Conservation (phyloP, 805 yeast species). For the Schwanniomyces polymorphus region DNA sequence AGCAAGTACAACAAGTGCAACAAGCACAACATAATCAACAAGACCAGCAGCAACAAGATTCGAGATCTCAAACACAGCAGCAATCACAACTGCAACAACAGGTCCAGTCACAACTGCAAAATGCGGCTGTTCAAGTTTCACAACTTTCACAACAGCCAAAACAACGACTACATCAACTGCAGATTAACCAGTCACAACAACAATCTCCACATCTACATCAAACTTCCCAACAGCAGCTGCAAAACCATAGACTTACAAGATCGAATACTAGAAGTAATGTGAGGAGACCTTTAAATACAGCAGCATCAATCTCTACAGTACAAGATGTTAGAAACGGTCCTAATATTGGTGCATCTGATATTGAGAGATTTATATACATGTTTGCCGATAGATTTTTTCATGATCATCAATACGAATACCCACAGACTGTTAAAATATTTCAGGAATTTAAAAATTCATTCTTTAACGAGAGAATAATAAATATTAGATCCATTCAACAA, state of each 20-base stretch:
- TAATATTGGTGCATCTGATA: constrained; percentile 27
- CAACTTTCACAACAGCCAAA: constrained; percentile 7
- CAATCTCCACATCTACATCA: not conserved
- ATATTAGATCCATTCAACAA: constrained; percentile 20
- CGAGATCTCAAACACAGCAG: constrained; percentile 10
- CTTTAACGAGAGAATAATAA: constrained; percentile 40
- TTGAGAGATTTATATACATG: constrained; percentile 40
- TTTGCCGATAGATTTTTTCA: constrained; percentile 44
- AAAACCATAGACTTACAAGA: constrained; percentile 5
- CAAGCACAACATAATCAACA: constrained; percentile 12
- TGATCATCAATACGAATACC: constrained; percentile 41
- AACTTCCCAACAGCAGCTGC: not conserved
- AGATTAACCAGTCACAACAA: constrained; percentile 5
- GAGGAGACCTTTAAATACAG: not conserved
- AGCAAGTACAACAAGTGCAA: constrained; percentile 5
- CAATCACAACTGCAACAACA: constrained; percentile 14
- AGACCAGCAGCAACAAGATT: constrained; percentile 9
- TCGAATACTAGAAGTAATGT: constrained; percentile 5
- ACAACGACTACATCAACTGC: constrained; percentile 8
- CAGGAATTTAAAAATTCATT: constrained; percentile 45
- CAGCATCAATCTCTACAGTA: constrained; percentile 2
- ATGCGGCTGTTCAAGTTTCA: constrained; percentile 7
- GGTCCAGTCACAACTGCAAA: constrained; percentile 9
- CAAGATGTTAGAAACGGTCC: constrained; percentile 4
- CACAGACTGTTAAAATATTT: constrained; percentile 42